A percentile compares a stretch with the other conserved stretches of the same genome.
These are phyloP conservation scores for Amanita thiersii DNA, from an alignment of 768 basidiomycete species.

Conservation along the genomic window DNA sequence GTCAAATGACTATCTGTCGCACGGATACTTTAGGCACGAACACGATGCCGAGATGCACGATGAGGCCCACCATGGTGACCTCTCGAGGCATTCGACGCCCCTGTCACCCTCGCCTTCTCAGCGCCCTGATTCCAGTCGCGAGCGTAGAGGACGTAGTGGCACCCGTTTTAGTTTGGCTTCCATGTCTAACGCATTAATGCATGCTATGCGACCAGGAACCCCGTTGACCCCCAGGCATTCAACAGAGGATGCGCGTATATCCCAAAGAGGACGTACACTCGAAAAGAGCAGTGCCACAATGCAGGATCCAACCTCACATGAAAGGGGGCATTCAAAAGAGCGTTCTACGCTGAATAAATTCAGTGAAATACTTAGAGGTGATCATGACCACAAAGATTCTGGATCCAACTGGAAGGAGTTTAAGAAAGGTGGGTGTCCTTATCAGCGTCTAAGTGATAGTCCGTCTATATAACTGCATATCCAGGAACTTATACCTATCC, in stretches of 20 bases:
- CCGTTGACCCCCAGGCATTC: constrained; percentile 20
- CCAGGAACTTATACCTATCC: constrained; percentile 90
- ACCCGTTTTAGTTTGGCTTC: constrained; percentile 48
- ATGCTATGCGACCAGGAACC: constrained; percentile 37
- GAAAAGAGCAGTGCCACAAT: constrained; percentile 7
- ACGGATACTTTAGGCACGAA: neutral
- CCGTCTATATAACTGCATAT: constrained; percentile 2
- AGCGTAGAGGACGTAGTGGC: constrained; percentile 19
- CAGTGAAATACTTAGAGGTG: constrained; percentile 29
- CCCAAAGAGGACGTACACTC: constrained; percentile 15
- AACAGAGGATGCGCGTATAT: constrained; percentile 15
- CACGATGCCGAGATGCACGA: neutral
- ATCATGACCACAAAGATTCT: constrained; percentile 28
- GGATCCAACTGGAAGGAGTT: constrained; percentile 79
- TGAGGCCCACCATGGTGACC: neutral
- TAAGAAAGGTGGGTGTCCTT: constrained; percentile 53
- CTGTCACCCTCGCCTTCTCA: constrained; percentile 2
- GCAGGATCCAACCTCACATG: neutral
- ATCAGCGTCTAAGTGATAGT: neutral
- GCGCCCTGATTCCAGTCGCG: constrained; percentile 13
- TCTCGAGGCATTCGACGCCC: neutral
- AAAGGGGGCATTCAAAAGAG: constrained; percentile 18
- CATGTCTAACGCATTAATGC: constrained; percentile 40
- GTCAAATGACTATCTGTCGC: constrained; percentile 8
- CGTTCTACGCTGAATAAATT: constrained; percentile 27